Conservation (phyloP, 2,329 filamentous ascomycete species). For the Colletotrichum sp. region DNA sequence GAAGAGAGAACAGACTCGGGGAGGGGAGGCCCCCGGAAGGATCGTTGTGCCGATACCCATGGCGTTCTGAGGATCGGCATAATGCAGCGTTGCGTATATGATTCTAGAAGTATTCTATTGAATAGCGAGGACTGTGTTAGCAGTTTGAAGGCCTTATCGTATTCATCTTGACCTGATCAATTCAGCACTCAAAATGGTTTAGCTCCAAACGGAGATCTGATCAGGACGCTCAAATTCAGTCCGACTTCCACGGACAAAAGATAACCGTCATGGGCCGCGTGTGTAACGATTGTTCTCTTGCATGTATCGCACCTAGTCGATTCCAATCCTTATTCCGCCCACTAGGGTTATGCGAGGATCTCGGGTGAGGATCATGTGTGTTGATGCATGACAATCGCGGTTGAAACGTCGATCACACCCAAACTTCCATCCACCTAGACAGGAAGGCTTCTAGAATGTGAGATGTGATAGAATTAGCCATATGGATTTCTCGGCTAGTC, state of each 20-base stretch:
- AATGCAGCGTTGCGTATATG: not conserved
- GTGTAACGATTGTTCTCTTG: fast-evolving
- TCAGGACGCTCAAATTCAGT: not conserved
- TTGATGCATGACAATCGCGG: not conserved
- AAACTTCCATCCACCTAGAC: not conserved
- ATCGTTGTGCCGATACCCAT: not conserved
- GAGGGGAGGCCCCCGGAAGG: not conserved
- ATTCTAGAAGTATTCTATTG: not conserved
- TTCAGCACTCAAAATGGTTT: not conserved
- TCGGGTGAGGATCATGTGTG: not conserved
- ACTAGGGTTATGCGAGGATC: not conserved
- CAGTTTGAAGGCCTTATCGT: not conserved
- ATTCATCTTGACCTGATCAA: not conserved
- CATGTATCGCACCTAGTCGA: not conserved
- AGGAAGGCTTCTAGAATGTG: not conserved
- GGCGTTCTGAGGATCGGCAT: not conserved
- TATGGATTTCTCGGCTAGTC: not conserved
- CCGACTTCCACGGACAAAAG: not conserved
- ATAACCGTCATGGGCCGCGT: fast-evolving
- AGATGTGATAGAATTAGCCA: not conserved
- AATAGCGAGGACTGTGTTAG: not conserved
- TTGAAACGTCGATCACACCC: not conserved
- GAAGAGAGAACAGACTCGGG: not conserved
- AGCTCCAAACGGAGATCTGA: fast-evolving
- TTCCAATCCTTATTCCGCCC: fast-evolving